These are phyloP conservation scores for Hygrophoropsis aurantiaca DNA, from an alignment of 768 basidiomycete species.

Conservation along the genomic window DNA sequence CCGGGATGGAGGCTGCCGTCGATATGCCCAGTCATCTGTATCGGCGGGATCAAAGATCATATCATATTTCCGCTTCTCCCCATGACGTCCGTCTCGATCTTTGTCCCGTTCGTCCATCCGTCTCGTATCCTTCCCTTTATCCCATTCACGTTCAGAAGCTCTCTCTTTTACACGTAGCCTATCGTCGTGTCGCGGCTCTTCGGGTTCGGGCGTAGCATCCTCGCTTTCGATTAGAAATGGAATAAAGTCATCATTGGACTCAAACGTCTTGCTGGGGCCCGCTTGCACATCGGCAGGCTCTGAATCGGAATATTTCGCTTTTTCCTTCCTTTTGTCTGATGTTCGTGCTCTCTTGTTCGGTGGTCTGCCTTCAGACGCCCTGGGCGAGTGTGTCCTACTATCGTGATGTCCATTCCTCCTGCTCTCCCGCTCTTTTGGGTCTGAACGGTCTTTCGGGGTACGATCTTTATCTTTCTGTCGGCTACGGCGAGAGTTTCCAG, in stretches of 20 bases:
- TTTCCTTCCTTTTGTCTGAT: conserved; percentile 11
- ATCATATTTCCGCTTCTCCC: conserved; percentile 48
- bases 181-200: conserved; percentile 13
- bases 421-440: not conserved
- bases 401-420: conserved; percentile 3
- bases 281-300: conserved; percentile 11
- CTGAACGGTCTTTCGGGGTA: not conserved
- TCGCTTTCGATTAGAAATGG: conserved; percentile 23
- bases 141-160: conserved; percentile 39
- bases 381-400: conserved; percentile 7
- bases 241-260: conserved; percentile 31
- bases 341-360: conserved; percentile 17
- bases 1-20: conserved; percentile 53
- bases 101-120: conserved; percentile 20
- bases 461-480: not conserved
- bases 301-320: conserved; percentile 11
- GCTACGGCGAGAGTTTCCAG: not conserved
- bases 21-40: conserved; percentile 33
- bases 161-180: conserved; percentile 17
- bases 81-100: conserved; percentile 12
- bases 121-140: conserved; percentile 31
- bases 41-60: conserved; percentile 38
- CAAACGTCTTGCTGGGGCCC: conserved; percentile 14
- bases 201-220: conserved; percentile 6
- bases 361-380: not conserved